phyloP scores from a whole-genome alignment of 176 grass and related monocot genomes.

The Ensete glaucum region DNA sequence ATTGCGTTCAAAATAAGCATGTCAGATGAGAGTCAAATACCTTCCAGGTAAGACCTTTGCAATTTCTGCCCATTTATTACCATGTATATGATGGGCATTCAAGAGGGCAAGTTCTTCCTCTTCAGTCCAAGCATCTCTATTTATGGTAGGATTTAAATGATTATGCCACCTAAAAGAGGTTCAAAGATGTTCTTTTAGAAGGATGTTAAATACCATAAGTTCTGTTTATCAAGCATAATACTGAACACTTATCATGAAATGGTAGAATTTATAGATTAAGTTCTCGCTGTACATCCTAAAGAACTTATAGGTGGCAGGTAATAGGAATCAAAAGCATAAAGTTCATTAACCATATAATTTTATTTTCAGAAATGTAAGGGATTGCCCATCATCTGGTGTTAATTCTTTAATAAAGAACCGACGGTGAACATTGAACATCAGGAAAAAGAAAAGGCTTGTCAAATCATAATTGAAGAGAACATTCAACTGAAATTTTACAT shows the following conservation, averaged over 20 bases:
- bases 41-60: conserved; percentile 97
- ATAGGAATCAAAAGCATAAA: background rate
- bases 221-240: background rate
- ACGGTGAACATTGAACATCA: too few relatives aligned
- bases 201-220: background rate
- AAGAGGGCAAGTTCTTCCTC: conserved; percentile 75
- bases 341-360: too few relatives aligned
- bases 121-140: conserved; percentile 88
- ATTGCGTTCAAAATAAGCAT: background rate
- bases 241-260: background rate
- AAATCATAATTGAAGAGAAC: too few relatives aligned
- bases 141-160: conserved; percentile 94
- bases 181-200: background rate
- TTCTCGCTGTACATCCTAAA: background rate
- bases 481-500: too few relatives aligned
- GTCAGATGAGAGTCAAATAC: conserved; percentile 21
- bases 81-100: conserved; percentile 62
- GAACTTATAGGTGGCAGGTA: background rate
- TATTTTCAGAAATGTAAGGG: too few relatives aligned
- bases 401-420: too few relatives aligned
- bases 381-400: too few relatives aligned
- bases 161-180: conserved; percentile 76
- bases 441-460: too few relatives aligned
- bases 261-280: background rate
- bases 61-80: conserved; percentile 99